Percentiles rank a stretch among this genome's conserved stretches.
phyloP scores from a whole-genome alignment of 2,329 filamentous ascomycete species.

The Trichoderma sp. region DNA sequence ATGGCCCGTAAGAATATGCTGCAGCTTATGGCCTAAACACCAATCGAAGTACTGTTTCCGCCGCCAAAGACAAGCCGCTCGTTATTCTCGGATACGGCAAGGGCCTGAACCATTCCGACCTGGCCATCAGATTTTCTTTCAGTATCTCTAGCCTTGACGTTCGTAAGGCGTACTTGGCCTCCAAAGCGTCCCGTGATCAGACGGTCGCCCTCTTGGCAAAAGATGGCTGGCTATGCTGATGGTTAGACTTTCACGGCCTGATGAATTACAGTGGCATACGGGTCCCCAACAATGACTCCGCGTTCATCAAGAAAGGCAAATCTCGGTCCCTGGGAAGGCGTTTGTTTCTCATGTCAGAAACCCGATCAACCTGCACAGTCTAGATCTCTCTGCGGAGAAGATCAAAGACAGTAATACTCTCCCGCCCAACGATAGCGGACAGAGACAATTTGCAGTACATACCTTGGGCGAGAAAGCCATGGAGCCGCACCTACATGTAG shows the following conservation, averaged over 20 bases:
- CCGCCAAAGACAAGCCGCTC: background rate
- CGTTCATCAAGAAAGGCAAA: background rate
- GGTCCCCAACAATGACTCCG: background rate
- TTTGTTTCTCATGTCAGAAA: background rate
- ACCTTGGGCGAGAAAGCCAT: background rate
- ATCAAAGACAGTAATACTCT: background rate
- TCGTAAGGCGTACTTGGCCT: background rate
- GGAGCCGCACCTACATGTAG: background rate
- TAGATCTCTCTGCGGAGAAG: background rate
- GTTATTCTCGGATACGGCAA: background rate
- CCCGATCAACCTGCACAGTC: fast-evolving
- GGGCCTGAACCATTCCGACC: too few species aligned
- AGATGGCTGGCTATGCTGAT: background rate
- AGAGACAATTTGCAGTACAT: background rate
- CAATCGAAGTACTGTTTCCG: background rate
- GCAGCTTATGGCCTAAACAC: background rate
- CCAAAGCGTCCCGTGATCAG: background rate
- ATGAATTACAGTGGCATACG: background rate
- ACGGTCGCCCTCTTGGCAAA: background rate
- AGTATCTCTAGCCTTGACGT: background rate
- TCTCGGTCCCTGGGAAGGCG: background rate
- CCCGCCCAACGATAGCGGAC: background rate
- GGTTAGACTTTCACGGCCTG: background rate
- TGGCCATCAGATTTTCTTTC: background rate
- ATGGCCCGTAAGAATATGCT: background rate